Conservation (phyloP, 2,329 filamentous ascomycete genomes). For the Fusarium sp. region DNA sequence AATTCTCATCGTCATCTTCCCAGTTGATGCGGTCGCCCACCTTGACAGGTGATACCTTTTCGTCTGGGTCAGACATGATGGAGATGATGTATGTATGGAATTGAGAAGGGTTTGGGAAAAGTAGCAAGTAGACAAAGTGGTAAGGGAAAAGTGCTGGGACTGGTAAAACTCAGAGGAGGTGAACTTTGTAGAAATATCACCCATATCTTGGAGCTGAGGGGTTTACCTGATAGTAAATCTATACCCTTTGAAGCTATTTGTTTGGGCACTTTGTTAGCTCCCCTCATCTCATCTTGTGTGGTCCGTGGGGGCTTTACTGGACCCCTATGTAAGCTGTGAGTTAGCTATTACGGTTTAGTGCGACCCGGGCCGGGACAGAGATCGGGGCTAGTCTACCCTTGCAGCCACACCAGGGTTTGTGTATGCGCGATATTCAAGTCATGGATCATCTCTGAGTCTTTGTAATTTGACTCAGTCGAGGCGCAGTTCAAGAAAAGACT, state of each 20-base stretch:
- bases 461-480: not conserved
- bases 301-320: not conserved
- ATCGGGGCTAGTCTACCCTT: not conserved
- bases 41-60: not conserved
- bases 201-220: not conserved
- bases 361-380: not conserved
- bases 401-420: not conserved
- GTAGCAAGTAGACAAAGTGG: not conserved
- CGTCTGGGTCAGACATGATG: constrained; percentile 6
- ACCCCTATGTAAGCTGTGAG: not conserved
- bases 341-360: not conserved
- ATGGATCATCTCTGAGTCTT: not conserved
- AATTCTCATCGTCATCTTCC: constrained; percentile 6
- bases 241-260: not conserved
- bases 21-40: constrained; percentile 12
- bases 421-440: not conserved
- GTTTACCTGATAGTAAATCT: not conserved
- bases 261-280: not conserved
- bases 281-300: not conserved
- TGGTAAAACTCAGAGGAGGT: not conserved
- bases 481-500: not conserved
- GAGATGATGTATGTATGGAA: not conserved
- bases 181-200: not conserved
- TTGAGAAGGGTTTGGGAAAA: not conserved
- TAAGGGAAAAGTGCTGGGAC: not conserved